Percentiles rank a stretch among this genome's conserved stretches.
Conservation (phyloP, 257 asterid genomes). For the Striga asiatica region DNA sequence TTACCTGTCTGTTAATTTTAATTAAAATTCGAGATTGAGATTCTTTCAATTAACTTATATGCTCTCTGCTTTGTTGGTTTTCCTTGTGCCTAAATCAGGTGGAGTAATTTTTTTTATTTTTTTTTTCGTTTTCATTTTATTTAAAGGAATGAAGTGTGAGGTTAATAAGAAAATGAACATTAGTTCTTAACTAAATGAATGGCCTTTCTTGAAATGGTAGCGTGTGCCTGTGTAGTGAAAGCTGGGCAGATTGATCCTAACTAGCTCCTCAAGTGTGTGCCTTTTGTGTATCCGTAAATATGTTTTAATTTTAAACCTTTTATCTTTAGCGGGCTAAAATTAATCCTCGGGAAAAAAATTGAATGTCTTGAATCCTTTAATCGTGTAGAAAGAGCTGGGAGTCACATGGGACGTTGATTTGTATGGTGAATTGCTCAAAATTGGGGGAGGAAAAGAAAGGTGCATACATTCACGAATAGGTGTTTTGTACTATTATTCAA, state of each 20-base stretch:
- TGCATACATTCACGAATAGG: no score
- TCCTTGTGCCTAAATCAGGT: background rate
- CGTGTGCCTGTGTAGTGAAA: constrained; percentile 8
- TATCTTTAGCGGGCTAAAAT: background rate
- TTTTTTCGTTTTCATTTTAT: no score
- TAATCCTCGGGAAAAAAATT: background rate
- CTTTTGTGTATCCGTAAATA: no score
- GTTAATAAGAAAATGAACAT: background rate
- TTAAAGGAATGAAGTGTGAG: no score
- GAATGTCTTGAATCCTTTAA: background rate
- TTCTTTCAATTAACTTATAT: no score
- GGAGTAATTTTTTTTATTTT: no score
- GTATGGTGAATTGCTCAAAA: constrained; percentile 88
- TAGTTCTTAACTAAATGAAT: background rate
- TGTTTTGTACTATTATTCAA: background rate
- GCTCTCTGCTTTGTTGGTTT: background rate
- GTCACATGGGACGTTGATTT: constrained; percentile 91
- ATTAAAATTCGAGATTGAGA: no score
- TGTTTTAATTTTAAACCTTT: no score
- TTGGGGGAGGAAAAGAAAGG: constrained; percentile 99
- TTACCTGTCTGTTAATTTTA: no score
- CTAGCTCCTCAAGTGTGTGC: no score
- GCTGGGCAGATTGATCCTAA: no score
- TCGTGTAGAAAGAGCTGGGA: constrained; percentile 70
- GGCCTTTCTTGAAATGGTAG: background rate